phyloP scores from a whole-genome alignment of 2,329 filamentous ascomycete genomes.

The Aureobasidium vineae region DNA sequence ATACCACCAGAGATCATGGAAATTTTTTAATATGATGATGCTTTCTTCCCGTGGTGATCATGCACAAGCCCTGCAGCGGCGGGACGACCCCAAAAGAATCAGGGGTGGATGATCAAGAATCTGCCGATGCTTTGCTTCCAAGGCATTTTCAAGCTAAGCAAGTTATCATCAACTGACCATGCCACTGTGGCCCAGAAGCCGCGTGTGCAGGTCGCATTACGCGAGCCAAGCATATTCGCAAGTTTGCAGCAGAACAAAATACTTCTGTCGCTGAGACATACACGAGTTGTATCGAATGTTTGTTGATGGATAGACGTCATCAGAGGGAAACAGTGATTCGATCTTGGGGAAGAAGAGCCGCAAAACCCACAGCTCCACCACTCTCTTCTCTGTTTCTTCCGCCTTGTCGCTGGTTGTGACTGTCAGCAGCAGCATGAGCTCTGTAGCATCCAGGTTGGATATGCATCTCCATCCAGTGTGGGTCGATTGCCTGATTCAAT shows the following conservation, averaged over 20 bases:
- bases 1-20: background rate
- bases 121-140: background rate
- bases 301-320: slow-evolving; percentile 10
- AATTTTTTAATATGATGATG: background rate
- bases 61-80: slow-evolving; percentile 14
- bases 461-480: background rate
- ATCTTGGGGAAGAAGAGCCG: slow-evolving; percentile 7
- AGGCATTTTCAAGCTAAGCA: background rate
- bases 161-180: background rate
- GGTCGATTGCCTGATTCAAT: background rate
- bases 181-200: background rate
- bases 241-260: background rate
- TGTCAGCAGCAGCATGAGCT: background rate
- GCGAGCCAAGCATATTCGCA: slow-evolving; percentile 9
- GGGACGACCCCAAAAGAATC: background rate
- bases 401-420: background rate
- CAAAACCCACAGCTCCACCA: slow-evolving; percentile 7
- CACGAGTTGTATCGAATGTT: slow-evolving; percentile 7
- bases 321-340: background rate
- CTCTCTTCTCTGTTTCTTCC: background rate
- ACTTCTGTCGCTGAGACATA: slow-evolving; percentile 11
- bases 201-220: slow-evolving; percentile 16
- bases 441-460: background rate
- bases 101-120: background rate
- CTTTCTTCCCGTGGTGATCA: slow-evolving; percentile 11